Percentiles rank a stretch among this genome's conserved stretches.
These are phyloP conservation scores for Babjeviella inositovora DNA, from an alignment of 805 yeast species.

Conservation along the genomic window DNA sequence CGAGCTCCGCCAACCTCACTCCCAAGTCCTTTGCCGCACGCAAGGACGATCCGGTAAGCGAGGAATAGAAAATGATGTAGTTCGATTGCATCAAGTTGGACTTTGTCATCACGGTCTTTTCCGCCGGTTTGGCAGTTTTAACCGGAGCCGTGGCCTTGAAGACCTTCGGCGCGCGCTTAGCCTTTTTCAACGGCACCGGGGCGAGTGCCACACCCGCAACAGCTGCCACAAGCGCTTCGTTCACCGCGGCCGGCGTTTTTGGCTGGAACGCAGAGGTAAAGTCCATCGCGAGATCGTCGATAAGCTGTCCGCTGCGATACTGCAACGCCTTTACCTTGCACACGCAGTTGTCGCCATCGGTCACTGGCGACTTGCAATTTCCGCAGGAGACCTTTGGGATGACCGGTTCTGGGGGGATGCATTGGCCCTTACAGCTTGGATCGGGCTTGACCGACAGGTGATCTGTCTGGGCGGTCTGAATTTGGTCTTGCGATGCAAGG, in stretches of 20 bases:
- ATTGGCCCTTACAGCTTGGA: neutral
- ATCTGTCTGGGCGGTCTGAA: neutral
- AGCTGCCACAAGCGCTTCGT: slow-evolving; percentile 1
- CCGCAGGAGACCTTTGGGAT: slow-evolving; percentile 3
- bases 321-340: slow-evolving; percentile 1
- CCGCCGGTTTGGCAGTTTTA: slow-evolving; percentile 5
- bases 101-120: slow-evolving; percentile 15
- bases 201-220: slow-evolving; percentile 1
- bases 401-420: slow-evolving; percentile 1
- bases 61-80: slow-evolving; percentile 61
- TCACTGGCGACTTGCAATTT: too few relatives aligned
- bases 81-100: slow-evolving; percentile 34
- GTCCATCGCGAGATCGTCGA: neutral
- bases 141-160: slow-evolving; percentile 18
- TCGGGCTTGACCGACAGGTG: neutral
- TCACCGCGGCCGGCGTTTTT: neutral
- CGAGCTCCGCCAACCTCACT: slow-evolving; percentile 15
- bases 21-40: slow-evolving; percentile 42
- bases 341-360: slow-evolving; percentile 1
- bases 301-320: neutral
- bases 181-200: slow-evolving; percentile 3
- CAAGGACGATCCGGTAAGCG: slow-evolving; percentile 73
- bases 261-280: slow-evolving; percentile 1
- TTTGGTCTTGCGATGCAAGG: slow-evolving; percentile 2
- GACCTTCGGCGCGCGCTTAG: slow-evolving; percentile 21